Evolutionary conservation across 306 rosid genomes (phyloP), one percentile per base, ranked within the genome.

Genomic region (Glycyrrhiza uralensis): DNA sequence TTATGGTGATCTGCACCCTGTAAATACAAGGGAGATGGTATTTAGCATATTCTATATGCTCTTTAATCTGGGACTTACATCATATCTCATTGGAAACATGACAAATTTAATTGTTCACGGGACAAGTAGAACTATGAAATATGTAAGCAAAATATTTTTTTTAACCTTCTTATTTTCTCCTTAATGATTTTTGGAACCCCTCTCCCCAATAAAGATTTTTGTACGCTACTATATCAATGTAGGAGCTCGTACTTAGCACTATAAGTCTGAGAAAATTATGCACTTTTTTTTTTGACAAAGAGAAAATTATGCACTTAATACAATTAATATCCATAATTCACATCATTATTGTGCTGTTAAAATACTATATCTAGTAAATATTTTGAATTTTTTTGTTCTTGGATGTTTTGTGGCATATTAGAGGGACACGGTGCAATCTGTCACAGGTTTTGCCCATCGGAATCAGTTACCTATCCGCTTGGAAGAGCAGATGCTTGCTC

Each of bases 1-100:
- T 60, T 93, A 93, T 76, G 98, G 98, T 17, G 97, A 93, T 81
- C 33, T 93, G 49, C 98, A 93, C 84, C 89, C 98, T 5, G 82
- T 80, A 42, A 88, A 85, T 74, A 19, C 81, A 19, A 52, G 0
- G 49, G 97, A 93, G 72, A 90, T 85, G 91, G 0, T 63, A 1
- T 90, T 87, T 36, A 72, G 54, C 66, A 79, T 84, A 32, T 30
- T 81, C 70, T 93, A 67, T 51, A 80, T 83, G 74, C 83, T 88
- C 23, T 84, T 85, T 30, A 85, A 81, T 61, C 76, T 90, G 24
- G 98, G 90, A 12, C 76, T 88, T 45, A 84, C 77, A 0, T 47
- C 97, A 26, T 93, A 90, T 47, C 56, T 93, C 9, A 90, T 88
- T 35, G 97, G 96, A 74, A 93, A 93, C 68, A 90, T 93, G 93